Percentiles rank a stretch among this genome's conserved stretches.
phyloP scores from a whole-genome alignment of 2,329 filamentous ascomycete species.

The Paracoccidioides brasiliensis region DNA sequence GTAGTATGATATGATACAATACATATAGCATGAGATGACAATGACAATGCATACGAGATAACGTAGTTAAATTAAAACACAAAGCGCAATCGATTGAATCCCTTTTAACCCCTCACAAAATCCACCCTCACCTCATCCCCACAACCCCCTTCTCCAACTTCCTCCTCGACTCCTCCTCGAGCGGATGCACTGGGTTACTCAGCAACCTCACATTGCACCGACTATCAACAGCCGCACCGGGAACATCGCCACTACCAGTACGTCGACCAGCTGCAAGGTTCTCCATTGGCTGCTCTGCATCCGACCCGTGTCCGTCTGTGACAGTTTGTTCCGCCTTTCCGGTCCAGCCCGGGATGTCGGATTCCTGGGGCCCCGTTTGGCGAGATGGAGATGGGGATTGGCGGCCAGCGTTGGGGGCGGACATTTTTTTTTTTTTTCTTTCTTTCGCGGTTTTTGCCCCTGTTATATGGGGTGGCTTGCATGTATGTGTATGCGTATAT shows the following conservation, averaged over 20 bases:
- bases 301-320: background rate
- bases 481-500: background rate
- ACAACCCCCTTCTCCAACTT: constrained; percentile 21
- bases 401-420: constrained; percentile 51
- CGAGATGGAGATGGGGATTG: constrained; percentile 64
- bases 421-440: constrained; percentile 40
- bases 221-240: constrained; percentile 11
- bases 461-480: background rate
- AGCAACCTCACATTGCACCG: constrained; percentile 13
- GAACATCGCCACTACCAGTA: background rate
- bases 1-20: too few species aligned
- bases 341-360: constrained; percentile 36
- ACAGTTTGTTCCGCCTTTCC: constrained; percentile 17
- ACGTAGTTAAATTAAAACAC: too few species aligned
- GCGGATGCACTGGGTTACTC: constrained; percentile 32
- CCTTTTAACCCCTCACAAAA: too few species aligned
- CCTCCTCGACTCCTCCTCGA: constrained; percentile 22
- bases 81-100: too few species aligned
- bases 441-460: background rate
- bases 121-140: background rate
- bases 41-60: too few species aligned
- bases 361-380: constrained; percentile 52
- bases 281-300: constrained; percentile 12
- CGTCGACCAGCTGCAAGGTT: constrained; percentile 33
- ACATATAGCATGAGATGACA: too few species aligned